A percentile compares a stretch with the other conserved stretches of the same genome.
Evolutionary conservation across 148 eudicot species (phyloP).

Genomic region (Rhododendron mucronatum): DNA sequence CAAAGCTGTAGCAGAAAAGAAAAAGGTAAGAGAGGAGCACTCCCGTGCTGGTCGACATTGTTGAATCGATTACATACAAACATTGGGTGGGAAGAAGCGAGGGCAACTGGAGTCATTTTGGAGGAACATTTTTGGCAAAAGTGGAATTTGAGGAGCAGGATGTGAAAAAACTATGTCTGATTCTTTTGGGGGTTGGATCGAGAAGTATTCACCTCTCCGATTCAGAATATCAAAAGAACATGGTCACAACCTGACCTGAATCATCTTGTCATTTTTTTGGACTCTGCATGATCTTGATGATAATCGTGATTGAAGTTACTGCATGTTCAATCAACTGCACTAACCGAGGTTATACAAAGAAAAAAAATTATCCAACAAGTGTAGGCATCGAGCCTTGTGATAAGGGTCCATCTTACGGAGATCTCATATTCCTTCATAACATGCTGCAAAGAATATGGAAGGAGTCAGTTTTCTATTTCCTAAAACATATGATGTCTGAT

Average conservation of each 20-base stretch:
- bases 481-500: too few species aligned
- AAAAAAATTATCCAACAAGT: neutral
- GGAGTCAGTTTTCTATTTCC: neutral
- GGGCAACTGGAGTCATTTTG: neutral
- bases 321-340: too few species aligned
- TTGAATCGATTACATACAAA: neutral
- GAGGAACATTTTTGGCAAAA: neutral
- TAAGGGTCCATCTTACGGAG: neutral
- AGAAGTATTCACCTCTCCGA: neutral
- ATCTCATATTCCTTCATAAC: neutral
- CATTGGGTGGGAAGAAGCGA: neutral
- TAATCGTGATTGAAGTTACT: too few species aligned
- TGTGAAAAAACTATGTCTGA: too few species aligned
- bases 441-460: neutral
- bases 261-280: neutral
- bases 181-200: too few species aligned
- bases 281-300: neutral
- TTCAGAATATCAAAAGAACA: neutral
- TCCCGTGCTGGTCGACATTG: neutral
- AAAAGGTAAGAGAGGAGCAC: slow-evolving; percentile 46
- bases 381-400: neutral
- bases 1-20: slow-evolving; percentile 85
- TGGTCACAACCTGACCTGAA: neutral
- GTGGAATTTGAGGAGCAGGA: neutral
- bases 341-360: neutral